Conservation (phyloP, 2,329 filamentous ascomycete genomes). For the Proliferodiscus dingleyae region DNA sequence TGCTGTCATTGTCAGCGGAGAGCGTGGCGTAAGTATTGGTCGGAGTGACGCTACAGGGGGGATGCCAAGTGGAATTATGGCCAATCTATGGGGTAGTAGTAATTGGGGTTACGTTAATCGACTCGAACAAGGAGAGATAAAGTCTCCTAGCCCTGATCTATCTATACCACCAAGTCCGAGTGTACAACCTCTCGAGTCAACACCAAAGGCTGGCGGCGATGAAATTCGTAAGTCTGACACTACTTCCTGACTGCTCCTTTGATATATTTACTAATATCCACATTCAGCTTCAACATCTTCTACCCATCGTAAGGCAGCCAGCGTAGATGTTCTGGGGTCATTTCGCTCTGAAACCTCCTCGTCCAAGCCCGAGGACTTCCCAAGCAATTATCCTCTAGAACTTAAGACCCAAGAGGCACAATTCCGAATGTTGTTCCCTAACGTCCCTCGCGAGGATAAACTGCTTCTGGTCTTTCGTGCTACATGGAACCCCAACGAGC, state of each 20-base stretch:
- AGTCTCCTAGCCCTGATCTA: constrained; percentile 17
- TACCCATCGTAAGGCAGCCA: constrained; percentile 27
- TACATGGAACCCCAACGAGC: constrained; percentile 72
- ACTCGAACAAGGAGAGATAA: constrained; percentile 49
- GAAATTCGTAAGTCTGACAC: constrained; percentile 28
- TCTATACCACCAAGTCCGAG: constrained; percentile 24
- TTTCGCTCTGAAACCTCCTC: constrained; percentile 14
- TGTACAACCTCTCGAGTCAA: constrained; percentile 23
- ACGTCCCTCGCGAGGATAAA: constrained; percentile 71
- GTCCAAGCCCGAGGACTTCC: constrained; percentile 49
- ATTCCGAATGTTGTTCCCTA: constrained; percentile 86
- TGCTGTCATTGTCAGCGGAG: constrained; percentile 75
- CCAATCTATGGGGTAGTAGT: constrained; percentile 89
- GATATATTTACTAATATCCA: constrained; percentile 22
- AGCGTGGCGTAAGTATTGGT: constrained; percentile 64
- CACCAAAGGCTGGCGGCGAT: constrained; percentile 22
- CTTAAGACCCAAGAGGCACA: constrained; percentile 85
- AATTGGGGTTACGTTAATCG: constrained; percentile 70
- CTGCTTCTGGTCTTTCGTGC: constrained; percentile 89
- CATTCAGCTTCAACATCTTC: constrained; percentile 8
- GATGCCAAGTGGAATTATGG: constrained; percentile 80
- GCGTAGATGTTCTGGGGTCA: constrained; percentile 35
- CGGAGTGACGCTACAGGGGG: constrained; percentile 56
- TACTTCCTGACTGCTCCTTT: constrained; percentile 16
- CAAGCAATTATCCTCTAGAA: constrained; percentile 71